Conservation (phyloP, 768 basidiomycete species). For the Infundibulicybe gibba region DNA sequence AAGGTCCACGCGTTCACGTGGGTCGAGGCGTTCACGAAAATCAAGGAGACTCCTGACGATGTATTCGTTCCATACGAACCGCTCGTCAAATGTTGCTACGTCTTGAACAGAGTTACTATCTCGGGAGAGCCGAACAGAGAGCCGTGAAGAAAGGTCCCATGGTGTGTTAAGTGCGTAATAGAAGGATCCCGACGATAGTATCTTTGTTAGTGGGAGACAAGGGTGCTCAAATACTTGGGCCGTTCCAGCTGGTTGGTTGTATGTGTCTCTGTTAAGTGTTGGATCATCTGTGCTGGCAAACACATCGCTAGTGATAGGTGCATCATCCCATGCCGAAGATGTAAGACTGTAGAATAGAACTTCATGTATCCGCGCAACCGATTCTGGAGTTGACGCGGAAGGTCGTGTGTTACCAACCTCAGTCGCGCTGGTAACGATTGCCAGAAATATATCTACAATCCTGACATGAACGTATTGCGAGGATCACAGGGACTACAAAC, state of each 20-base stretch:
- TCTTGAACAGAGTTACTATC: conserved; percentile 42
- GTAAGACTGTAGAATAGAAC: conserved; percentile 89
- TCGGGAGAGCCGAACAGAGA: conserved; percentile 64
- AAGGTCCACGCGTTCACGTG: conserved; percentile 64
- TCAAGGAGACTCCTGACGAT: conserved; percentile 84
- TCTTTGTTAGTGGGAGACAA: conserved; percentile 84
- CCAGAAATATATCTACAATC: conserved; percentile 78
- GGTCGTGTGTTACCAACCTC: conserved; percentile 72
- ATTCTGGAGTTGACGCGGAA: conserved; percentile 53
- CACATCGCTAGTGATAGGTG: conserved; percentile 48
- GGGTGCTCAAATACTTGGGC: conserved; percentile 82
- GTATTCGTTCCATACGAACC: conserved; percentile 95
- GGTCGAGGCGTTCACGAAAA: conserved; percentile 78
- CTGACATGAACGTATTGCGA: conserved; percentile 1
- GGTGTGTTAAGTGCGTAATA: conserved; percentile 82
- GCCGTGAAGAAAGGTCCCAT: conserved; percentile 89
- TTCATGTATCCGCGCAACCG: conserved; percentile 80
- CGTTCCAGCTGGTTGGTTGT: conserved; percentile 34
- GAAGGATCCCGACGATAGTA: conserved; percentile 88
- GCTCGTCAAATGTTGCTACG: conserved; percentile 66
- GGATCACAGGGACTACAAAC: conserved; percentile 13
- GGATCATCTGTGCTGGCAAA: conserved; percentile 59
- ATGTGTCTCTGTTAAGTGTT: conserved; percentile 43
- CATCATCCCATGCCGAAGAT: conserved; percentile 82
- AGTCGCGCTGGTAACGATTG: conserved; percentile 72